Conservation (phyloP, 2,329 filamentous ascomycete genomes). For the Cadophora malorum region DNA sequence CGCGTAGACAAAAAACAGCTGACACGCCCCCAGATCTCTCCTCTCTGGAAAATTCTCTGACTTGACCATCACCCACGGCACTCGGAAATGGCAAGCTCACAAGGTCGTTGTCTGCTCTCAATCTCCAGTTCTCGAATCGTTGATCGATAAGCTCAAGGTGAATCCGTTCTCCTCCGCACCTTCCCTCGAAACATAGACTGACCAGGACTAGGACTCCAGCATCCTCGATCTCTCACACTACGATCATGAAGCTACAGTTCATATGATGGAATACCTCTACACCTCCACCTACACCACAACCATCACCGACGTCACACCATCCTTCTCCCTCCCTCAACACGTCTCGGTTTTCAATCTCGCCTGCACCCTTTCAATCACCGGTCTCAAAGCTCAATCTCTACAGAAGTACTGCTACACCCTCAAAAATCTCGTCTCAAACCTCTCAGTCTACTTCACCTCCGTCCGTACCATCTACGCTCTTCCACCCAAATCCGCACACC, state of each 20-base stretch:
- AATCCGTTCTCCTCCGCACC: background rate
- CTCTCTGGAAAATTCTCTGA: constrained; percentile 39
- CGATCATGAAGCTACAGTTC: constrained; percentile 19
- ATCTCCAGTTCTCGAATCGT: constrained; percentile 34
- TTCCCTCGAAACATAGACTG: background rate
- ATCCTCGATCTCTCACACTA: constrained; percentile 31
- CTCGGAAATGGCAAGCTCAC: constrained; percentile 36
- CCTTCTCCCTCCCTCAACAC: constrained; percentile 27
- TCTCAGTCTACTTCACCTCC: constrained; percentile 22
- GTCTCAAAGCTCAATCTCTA: constrained; percentile 24
- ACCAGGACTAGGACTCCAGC: constrained; percentile 6
- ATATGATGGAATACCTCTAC: constrained; percentile 40
- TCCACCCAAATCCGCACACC: constrained; percentile 8
- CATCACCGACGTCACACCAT: constrained; percentile 3
- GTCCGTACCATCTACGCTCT: constrained; percentile 29
- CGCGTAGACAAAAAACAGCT: constrained; percentile 16
- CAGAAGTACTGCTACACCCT: constrained; percentile 12
- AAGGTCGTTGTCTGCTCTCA: constrained; percentile 39
- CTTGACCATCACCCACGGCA: constrained; percentile 35
- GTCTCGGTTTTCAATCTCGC: constrained; percentile 35
- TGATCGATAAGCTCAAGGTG: constrained; percentile 24
- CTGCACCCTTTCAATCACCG: constrained; percentile 25
- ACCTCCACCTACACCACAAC: constrained; percentile 30
- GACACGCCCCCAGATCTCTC: constrained; percentile 30
- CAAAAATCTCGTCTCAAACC: constrained; percentile 14